A percentile compares a stretch with the other conserved stretches of the same genome.
These are phyloP conservation scores for Fusarium sp. DNA, from an alignment of 2,329 filamentous ascomycete species.

Conservation along the genomic window DNA sequence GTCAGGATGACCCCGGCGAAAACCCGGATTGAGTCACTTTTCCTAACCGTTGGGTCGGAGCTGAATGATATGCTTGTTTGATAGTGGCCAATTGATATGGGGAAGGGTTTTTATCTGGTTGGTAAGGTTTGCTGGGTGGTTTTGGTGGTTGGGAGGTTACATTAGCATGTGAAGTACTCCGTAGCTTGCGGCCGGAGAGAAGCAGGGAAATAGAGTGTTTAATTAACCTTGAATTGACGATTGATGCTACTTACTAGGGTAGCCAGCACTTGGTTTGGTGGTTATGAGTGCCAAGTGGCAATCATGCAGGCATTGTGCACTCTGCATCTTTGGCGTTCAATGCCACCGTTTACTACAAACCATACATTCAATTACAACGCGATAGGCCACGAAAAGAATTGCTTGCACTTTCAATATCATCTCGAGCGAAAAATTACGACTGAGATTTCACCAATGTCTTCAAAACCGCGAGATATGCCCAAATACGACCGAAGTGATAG, in stretches of 20 bases:
- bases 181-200: neutral
- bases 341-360: rapidly evolving
- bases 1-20: neutral
- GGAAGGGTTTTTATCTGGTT: neutral
- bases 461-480: neutral
- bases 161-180: neutral
- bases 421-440: no score
- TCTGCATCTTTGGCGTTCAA: neutral
- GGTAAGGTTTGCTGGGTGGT: no score
- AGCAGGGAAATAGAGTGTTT: neutral
- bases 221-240: neutral
- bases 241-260: neutral
- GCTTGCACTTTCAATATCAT: rapidly evolving
- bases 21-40: neutral
- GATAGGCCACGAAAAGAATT: rapidly evolving
- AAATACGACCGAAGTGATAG: neutral
- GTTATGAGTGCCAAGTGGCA: neutral
- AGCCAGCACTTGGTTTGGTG: neutral
- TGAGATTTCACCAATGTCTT: rapidly evolving
- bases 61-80: neutral
- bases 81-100: conserved; percentile 4
- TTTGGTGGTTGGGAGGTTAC: neutral
- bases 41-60: neutral
- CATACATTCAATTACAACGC: rapidly evolving
- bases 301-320: neutral